phyloP scores from a whole-genome alignment of 345 rosid species.

The Anastatica hierochuntica region DNA sequence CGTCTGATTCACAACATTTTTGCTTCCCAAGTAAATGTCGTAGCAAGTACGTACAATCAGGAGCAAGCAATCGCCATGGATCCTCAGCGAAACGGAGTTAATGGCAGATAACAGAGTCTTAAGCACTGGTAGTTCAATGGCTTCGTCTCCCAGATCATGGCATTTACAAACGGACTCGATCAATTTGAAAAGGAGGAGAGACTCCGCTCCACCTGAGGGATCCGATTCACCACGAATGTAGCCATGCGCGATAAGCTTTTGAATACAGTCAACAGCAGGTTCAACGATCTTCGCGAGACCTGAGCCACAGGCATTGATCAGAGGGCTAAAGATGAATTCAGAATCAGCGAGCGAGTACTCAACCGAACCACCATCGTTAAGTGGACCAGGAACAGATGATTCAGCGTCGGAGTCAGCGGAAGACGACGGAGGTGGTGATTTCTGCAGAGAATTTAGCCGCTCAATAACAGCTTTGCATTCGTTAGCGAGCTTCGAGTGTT shows the following conservation, averaged over 20 bases:
- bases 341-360: slow-evolving; percentile 75
- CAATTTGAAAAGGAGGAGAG: slow-evolving; percentile 44
- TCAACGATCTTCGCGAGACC: slow-evolving; percentile 80
- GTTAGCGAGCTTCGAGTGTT: slow-evolving; percentile 84
- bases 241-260: slow-evolving; percentile 80
- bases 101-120: slow-evolving; percentile 78
- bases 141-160: slow-evolving; percentile 75
- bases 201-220: slow-evolving; percentile 63
- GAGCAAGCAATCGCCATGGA: slow-evolving; percentile 84
- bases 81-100: slow-evolving; percentile 73
- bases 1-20: slow-evolving; percentile 86
- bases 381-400: slow-evolving; percentile 67
- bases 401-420: slow-evolving; percentile 25
- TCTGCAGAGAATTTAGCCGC: slow-evolving; percentile 37
- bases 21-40: slow-evolving; percentile 83
- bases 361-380: slow-evolving; percentile 57
- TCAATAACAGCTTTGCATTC: slow-evolving; percentile 88
- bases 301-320: slow-evolving; percentile 67
- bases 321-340: slow-evolving; percentile 67
- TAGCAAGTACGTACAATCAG: slow-evolving; percentile 84
- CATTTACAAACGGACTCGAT: slow-evolving; percentile 86
- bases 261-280: slow-evolving; percentile 80
- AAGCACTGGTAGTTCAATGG: slow-evolving; percentile 54
- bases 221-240: slow-evolving; percentile 93
- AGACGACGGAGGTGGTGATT: slow-evolving; percentile 23